Base-by-base conservation (phyloP, 441 rosid species). In the Theobroma grandiflorum region DNA sequence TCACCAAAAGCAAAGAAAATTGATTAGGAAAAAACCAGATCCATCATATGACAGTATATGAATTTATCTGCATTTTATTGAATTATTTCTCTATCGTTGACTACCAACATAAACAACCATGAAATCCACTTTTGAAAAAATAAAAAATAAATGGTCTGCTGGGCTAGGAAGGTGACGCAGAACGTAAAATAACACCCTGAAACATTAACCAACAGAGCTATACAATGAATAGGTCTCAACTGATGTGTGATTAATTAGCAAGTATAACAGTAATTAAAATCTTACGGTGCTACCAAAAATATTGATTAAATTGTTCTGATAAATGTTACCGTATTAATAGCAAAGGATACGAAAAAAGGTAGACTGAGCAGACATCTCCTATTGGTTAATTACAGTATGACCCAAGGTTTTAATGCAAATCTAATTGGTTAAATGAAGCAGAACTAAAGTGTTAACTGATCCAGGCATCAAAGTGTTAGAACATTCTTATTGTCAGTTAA, bases 141-240 rank as follows among this genome's bases (percentile, higher is more conserved):
- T 42, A 8, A 40, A 67, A 66, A 67, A 67, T n/a, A 67, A 67
- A 67, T n/a, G 33, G 15, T 62, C 72, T n/a, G 16, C 33, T n/a
- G 33, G 42, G 42, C 52, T n/a, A 18, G 52, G 33, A 40, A 40
- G 72, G 35, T 4, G 11, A 35, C 3, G 4, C 1, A 9, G 26
- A 26, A 26, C 65, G 31, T 11, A 11, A 4, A 10, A 26, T 26
- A 61, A 12, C 37, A 61, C 10, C 65, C 71, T 18, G 18, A 40
- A 67, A 67, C 0, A 42, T 66, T 10, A 42, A 67, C 3, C 16
- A 20, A 55, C 4, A 67, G 11, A n/a, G 8, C 72, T 40, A 8
- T n/a, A 42, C 9, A 42, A 67, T 16, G 35, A 42, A 42, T n/a
- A 18, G 8, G 14, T 66, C 71, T 40, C 71, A n/a, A 9, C 12